Percentiles rank a stretch among this genome's conserved stretches.
Conservation (phyloP, 805 yeast species). For the Yamadazyma nakazawae region DNA sequence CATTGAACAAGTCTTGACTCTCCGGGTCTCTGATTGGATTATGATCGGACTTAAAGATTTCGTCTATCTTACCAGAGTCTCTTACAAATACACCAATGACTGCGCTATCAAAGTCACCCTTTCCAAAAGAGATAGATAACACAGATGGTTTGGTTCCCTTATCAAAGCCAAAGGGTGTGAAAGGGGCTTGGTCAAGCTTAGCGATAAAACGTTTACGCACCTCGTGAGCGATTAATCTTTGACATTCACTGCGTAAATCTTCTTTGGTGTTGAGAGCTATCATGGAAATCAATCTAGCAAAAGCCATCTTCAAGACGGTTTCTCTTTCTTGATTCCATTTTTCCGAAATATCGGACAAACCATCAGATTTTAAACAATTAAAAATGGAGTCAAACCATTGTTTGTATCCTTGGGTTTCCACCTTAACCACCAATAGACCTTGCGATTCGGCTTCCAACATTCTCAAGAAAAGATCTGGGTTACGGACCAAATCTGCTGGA, state of each 20-base stretch:
- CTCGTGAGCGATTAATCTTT: constrained; percentile 61
- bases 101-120: constrained; percentile 82
- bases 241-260: constrained; percentile 72
- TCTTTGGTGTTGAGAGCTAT: constrained; percentile 79
- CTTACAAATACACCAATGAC: constrained; percentile 77
- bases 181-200: constrained; percentile 91
- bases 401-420: constrained; percentile 47
- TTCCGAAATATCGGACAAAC: constrained; percentile 68
- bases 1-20: constrained; percentile 44
- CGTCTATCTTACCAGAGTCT: constrained; percentile 76
- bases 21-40: constrained; percentile 53
- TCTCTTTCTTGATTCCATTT: constrained; percentile 82
- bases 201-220: constrained; percentile 67
- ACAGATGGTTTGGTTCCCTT: constrained; percentile 84
- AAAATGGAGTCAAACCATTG: constrained; percentile 41
- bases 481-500: constrained; percentile 64
- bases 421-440: constrained; percentile 66
- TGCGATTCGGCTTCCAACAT: constrained; percentile 89
- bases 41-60: constrained; percentile 73
- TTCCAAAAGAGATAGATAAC: constrained; percentile 79
- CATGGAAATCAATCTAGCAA: constrained; percentile 62
- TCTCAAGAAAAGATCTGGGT: constrained; percentile 80
- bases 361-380: constrained; percentile 65
- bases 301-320: constrained; percentile 60
- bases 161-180: constrained; percentile 71